These are phyloP conservation scores for Nakazawaea sp. DNA, from an alignment of 805 yeast genomes.

Conservation along the genomic window DNA sequence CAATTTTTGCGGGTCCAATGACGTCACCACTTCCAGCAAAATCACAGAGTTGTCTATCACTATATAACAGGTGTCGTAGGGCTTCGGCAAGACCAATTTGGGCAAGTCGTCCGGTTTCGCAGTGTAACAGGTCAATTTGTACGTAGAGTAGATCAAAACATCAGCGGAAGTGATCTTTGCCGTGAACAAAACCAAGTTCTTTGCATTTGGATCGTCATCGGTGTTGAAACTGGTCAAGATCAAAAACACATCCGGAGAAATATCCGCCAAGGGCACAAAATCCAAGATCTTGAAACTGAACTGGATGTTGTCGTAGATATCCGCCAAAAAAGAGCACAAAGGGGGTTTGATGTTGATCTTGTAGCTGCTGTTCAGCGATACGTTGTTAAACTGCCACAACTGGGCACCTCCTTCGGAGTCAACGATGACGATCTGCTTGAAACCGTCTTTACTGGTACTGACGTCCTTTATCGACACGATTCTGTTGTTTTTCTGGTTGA, in stretches of 20 bases:
- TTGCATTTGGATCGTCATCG: conserved; percentile 22
- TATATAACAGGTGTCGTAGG: conserved; percentile 41
- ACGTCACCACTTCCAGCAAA: conserved; percentile 50
- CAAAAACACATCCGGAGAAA: conserved; percentile 34
- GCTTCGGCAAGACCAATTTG: conserved; percentile 47
- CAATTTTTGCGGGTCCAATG: conserved; percentile 24
- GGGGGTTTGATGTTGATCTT: conserved; percentile 18
- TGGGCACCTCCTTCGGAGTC: conserved; percentile 39
- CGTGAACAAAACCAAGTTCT: conserved; percentile 44
- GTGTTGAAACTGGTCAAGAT: conserved; percentile 39
- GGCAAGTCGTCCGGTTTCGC: conserved; percentile 29
- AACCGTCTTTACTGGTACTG: conserved; percentile 40
- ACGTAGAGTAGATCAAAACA: conserved; percentile 54
- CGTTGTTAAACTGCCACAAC: conserved; percentile 24
- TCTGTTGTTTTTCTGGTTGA: conserved; percentile 27
- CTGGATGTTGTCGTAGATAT: conserved; percentile 41
- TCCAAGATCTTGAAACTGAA: conserved; percentile 53
- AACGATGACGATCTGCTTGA: conserved; percentile 31
- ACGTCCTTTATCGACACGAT: conserved; percentile 55
- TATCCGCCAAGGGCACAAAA: conserved; percentile 41
- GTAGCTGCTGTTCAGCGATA: conserved; percentile 20
- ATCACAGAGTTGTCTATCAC: conserved; percentile 55
- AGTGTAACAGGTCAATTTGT: conserved; percentile 48
- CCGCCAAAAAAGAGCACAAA: conserved; percentile 18
- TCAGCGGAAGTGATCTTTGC: conserved; percentile 44